Evolutionary conservation across 139 green algal genomes (phyloP), one percentile per base, ranked within the genome.

Genomic region (Coelastrella sp.): DNA sequence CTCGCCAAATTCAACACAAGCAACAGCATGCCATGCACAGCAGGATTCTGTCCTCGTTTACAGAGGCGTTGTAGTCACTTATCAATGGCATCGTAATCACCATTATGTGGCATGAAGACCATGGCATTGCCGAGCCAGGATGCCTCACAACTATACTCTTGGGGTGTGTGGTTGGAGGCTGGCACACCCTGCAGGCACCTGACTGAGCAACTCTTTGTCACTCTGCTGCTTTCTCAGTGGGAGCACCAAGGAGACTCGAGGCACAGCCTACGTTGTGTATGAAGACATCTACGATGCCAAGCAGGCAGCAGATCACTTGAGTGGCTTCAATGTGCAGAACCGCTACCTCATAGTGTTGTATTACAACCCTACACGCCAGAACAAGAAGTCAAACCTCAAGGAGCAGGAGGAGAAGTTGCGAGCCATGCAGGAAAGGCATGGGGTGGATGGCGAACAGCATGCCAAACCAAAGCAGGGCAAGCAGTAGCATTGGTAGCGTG

Each of bases 271-370:
- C 86, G 96, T 99, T 0, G 97, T 99, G 61, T 99, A 99, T 87
- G 98, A 99, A 87, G 98, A 99, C 95, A 99, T 99, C 73, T 99
- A 98, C 88, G 98, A 99, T 91, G 98, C 98, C 0, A 99, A 99
- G 94, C 97, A 88, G 61, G 95, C 95, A 14, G 85, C 92, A 24
- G 97, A 99, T n/a, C 95, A 98, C 66, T 91, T 99, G 8, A 96
- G 92, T 0, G 98, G 98, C 59, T 99, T 99, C 94, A 99, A 99
- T 93, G 98, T 99, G 63, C 95, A 96, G 61, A 97, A 96, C 76
- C 88, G 96, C 7, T 95, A 95, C 86, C 90, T 96, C 27, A 95
- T 96, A 58, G 84, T 88, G 84, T 92, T 99, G 22, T 99, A 99
- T 92, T 98, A 98, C 92, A 97, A 99, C 66, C 90, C 95, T 8